Conservation (phyloP, 441 rosid genomes). For the Aleurites moluccanus region DNA sequence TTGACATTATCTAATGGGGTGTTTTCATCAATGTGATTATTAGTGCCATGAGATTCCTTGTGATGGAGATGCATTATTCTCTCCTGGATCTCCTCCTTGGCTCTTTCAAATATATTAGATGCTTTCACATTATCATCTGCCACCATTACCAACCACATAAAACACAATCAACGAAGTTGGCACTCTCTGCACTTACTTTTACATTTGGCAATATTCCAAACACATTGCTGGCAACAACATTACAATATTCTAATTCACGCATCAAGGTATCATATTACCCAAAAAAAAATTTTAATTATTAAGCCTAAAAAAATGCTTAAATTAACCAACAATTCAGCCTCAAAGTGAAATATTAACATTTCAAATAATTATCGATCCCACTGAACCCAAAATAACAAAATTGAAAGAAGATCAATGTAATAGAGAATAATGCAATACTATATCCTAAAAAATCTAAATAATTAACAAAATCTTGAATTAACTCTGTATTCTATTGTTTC, state of each 20-base stretch:
- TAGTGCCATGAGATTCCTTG: conserved; percentile 40
- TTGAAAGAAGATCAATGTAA: too few relatives aligned
- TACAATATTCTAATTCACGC: neutral
- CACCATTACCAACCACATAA: neutral
- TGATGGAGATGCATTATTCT: conserved; percentile 15
- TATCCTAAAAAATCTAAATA: neutral
- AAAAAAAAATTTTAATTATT: too few relatives aligned
- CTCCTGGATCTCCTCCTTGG: conserved; percentile 34
- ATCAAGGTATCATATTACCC: neutral
- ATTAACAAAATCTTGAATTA: neutral
- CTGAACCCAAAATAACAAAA: too few relatives aligned
- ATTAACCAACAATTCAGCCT: too few relatives aligned
- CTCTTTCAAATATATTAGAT: conserved; percentile 32
- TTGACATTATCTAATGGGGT: conserved; percentile 34
- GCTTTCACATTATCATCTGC: conserved; percentile 32
- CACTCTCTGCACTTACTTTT: neutral
- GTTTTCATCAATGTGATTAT: conserved; percentile 35
- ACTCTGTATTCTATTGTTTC: neutral
- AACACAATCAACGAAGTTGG: neutral
- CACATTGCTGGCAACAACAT: neutral
- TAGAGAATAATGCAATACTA: neutral
- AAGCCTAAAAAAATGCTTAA: too few relatives aligned
- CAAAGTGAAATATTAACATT: too few relatives aligned
- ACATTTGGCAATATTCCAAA: neutral
- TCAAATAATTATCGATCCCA: too few relatives aligned